Percentiles rank a stretch among this genome's conserved stretches.
phyloP scores from a whole-genome alignment of 2,329 filamentous ascomycete genomes.

The Moelleriella libera region DNA sequence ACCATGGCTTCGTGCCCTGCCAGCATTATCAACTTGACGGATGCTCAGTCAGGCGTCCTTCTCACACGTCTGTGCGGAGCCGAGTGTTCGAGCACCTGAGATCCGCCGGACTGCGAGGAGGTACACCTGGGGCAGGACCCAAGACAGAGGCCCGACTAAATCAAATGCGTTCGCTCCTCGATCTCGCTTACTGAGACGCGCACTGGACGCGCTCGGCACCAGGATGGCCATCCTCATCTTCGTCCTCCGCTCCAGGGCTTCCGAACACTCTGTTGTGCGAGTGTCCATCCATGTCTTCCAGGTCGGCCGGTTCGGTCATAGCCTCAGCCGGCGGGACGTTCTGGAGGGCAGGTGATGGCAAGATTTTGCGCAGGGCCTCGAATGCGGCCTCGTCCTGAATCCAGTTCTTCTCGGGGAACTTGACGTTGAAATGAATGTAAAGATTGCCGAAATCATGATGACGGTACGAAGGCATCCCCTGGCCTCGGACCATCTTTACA shows the following conservation, averaged over 20 bases:
- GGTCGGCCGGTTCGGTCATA: slow-evolving; percentile 80
- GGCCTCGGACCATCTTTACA: slow-evolving; percentile 86
- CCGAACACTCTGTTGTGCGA: slow-evolving; percentile 53
- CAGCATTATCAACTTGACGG: too few relatives aligned
- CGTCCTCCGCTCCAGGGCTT: slow-evolving; percentile 47
- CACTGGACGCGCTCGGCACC: slow-evolving; percentile 74
- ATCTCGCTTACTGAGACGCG: slow-evolving; percentile 60
- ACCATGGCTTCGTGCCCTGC: too few relatives aligned
- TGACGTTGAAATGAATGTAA: slow-evolving; percentile 95
- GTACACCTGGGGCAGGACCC: too few relatives aligned
- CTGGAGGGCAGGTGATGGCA: slow-evolving; percentile 56
- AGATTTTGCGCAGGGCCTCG: slow-evolving; percentile 65
- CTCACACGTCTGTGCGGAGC: too few relatives aligned
- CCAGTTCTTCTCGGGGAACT: slow-evolving; percentile 78
- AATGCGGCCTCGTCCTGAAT: slow-evolving; percentile 55
- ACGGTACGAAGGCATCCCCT: slow-evolving; percentile 92
- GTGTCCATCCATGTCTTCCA: slow-evolving; percentile 70
- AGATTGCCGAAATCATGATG: slow-evolving; percentile 94
- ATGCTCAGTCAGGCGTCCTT: too few relatives aligned
- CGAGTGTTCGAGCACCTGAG: too few relatives aligned
- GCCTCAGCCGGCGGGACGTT: slow-evolving; percentile 61
- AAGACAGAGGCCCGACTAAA: not conserved
- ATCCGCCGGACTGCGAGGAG: too few relatives aligned
- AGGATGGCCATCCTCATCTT: slow-evolving; percentile 67
- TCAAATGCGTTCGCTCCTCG: not conserved